Conservation (phyloP, 1,284 basidiomycete genomes). For the Apiotrichum gracile region DNA sequence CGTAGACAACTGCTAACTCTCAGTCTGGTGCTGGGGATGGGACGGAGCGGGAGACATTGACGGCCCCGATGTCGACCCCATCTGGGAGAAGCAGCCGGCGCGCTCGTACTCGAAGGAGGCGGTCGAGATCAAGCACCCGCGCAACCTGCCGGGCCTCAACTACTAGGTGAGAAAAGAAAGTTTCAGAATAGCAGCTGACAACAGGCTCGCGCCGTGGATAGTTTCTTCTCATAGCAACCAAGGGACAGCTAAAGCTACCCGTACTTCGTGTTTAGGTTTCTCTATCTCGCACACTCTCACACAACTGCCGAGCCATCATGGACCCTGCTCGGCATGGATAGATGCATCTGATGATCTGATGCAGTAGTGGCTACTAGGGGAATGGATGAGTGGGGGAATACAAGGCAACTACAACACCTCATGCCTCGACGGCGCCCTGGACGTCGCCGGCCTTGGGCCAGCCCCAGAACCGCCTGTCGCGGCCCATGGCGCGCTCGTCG, state of each 20-base stretch:
- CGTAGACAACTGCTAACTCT: neutral
- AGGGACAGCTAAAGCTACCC: too few species aligned
- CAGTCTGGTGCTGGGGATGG: constrained; percentile 99
- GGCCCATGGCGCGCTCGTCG: constrained; percentile 61
- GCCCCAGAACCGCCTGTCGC: constrained; percentile 46
- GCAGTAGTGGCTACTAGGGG: neutral
- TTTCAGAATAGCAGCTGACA: too few species aligned
- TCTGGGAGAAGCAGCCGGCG: constrained; percentile 82
- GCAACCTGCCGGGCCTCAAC: constrained; percentile 43
- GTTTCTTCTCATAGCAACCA: neutral
- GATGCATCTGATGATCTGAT: constrained; percentile 12
- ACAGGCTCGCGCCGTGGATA: too few species aligned
- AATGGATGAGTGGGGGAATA: too few species aligned
- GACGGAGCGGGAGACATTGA: constrained; percentile 93
- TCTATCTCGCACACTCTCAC: neutral
- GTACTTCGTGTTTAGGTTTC: neutral
- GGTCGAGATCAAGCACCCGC: constrained; percentile 69
- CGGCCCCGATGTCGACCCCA: constrained; percentile 84
- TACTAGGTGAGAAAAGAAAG: neutral
- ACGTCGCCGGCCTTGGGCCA: constrained; percentile 27
- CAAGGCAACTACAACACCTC: too few species aligned
- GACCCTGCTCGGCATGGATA: constrained; percentile 7
- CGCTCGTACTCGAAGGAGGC: constrained; percentile 57
- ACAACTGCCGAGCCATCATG: neutral
- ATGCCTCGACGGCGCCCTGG: neutral